Evolutionary conservation across 495 filamentous ascomycete genomes (phyloP).

Genomic region (Penicillium chermesinum): DNA sequence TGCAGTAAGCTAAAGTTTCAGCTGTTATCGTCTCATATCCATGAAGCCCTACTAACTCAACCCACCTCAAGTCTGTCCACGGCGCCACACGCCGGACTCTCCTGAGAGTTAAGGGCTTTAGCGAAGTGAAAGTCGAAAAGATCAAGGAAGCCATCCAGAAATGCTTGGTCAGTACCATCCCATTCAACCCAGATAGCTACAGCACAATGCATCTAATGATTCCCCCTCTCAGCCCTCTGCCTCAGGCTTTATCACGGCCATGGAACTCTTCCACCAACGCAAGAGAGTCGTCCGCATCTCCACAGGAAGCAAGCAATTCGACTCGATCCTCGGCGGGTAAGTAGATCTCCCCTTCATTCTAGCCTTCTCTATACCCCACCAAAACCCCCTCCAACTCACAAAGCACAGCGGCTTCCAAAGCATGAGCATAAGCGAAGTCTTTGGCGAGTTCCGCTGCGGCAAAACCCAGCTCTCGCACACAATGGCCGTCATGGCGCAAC

Average conservation of each 20-base stretch:
- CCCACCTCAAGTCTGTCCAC: slow-evolving; percentile 53
- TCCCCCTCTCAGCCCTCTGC: slow-evolving; percentile 50
- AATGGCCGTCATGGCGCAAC: slow-evolving; percentile 63
- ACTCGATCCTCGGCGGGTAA: slow-evolving; percentile 65
- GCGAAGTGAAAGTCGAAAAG: slow-evolving; percentile 77
- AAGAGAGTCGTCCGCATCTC: slow-evolving; percentile 66
- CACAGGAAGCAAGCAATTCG: slow-evolving; percentile 72
- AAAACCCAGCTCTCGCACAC: slow-evolving; percentile 69
- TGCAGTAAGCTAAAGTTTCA: slow-evolving; percentile 40
- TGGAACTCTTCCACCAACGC: slow-evolving; percentile 63
- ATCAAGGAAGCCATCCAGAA: slow-evolving; percentile 74
- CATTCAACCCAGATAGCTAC: not conserved
- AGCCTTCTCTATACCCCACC: not conserved
- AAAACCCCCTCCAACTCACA: not conserved
- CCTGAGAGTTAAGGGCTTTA: slow-evolving; percentile 74
- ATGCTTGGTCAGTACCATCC: slow-evolving; percentile 48
- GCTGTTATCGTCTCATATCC: not conserved
- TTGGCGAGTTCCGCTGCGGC: slow-evolving; percentile 70
- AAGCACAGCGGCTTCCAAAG: slow-evolving; percentile 64
- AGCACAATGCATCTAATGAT: not conserved
- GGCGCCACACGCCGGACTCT: slow-evolving; percentile 60
- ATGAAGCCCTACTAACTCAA: not conserved
- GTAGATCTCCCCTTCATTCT: slow-evolving; percentile 7
- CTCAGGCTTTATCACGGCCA: slow-evolving; percentile 70
- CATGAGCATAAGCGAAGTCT: slow-evolving; percentile 74